These are phyloP conservation scores for Aspergillus aculeatinus DNA, from an alignment of 2,329 filamentous ascomycete genomes.

Conservation along the genomic window DNA sequence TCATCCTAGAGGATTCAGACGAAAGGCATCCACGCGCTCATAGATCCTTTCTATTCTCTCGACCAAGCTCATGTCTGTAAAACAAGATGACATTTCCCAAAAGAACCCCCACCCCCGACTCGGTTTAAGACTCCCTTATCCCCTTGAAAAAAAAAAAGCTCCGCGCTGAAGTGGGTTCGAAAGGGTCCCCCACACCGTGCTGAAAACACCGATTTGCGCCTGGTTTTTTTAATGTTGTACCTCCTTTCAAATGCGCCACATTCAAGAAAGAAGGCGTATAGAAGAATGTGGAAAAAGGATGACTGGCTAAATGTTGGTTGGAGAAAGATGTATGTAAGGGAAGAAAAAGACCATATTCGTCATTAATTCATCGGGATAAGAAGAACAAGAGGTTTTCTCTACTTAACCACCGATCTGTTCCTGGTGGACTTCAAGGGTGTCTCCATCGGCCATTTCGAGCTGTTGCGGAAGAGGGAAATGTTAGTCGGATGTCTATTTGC, in stretches of 20 bases:
- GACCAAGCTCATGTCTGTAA: not conserved
- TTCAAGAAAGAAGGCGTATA: not conserved
- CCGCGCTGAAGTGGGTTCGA: not conserved
- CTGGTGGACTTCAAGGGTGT: conserved; percentile 95
- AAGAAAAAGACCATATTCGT: not conserved
- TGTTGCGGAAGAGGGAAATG: conserved; percentile 38
- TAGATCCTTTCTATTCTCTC: not conserved
- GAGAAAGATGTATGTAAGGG: conserved; percentile 1
- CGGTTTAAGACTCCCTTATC: too few species aligned
- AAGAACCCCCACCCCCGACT: too few species aligned
- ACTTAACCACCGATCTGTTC: conserved; percentile 83
- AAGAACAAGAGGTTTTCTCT: conserved; percentile 1
- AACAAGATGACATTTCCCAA: too few species aligned
- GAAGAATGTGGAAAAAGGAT: not conserved
- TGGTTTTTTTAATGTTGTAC: not conserved
- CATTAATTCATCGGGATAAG: conserved; percentile 2
- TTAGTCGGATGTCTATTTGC: not conserved
- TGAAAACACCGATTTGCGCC: conserved; percentile 17
- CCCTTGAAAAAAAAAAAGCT: too few species aligned
- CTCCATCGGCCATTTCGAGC: conserved; percentile 96
- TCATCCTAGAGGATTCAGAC: too few species aligned
- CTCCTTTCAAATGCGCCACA: not conserved
- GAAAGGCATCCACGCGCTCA: not conserved
- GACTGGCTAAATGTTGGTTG: not conserved
- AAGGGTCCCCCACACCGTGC: not conserved